Conservation (phyloP, 192 early-diverging fungal genomes). For the Rhizophlyctis rosea region DNA sequence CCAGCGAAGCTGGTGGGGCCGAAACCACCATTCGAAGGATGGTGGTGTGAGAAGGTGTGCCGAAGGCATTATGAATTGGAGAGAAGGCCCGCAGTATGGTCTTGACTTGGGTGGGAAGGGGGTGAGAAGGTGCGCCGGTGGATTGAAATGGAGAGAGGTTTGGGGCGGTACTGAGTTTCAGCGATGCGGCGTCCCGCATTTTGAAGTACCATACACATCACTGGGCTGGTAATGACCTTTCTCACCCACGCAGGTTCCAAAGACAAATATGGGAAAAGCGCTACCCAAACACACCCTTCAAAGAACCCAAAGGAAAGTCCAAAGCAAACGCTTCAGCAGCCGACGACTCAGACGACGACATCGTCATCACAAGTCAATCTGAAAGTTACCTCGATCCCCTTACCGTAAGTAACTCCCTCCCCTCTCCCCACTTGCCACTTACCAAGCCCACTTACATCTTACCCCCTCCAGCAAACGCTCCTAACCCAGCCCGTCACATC, state of each 20-base stretch:
- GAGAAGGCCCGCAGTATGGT: too few species aligned
- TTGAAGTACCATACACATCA: too few species aligned
- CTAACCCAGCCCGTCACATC: conserved; percentile 29
- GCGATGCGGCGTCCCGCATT: too few species aligned
- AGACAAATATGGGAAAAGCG: conserved; percentile 16
- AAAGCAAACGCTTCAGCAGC: conserved; percentile 5
- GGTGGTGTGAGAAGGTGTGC: too few species aligned
- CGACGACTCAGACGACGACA: conserved; percentile 21
- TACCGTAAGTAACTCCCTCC: conserved; percentile 12
- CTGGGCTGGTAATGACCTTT: too few species aligned
- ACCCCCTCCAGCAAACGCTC: conserved; percentile 2
- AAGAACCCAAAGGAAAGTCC: background rate
- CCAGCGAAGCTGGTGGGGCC: too few species aligned
- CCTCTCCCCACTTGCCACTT: background rate
- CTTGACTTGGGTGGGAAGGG: too few species aligned
- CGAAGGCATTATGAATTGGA: too few species aligned
- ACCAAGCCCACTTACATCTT: background rate
- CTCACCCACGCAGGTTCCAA: conserved; percentile 17
- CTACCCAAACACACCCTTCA: conserved; percentile 14
- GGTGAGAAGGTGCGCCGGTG: too few species aligned
- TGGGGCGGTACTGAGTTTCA: too few species aligned
- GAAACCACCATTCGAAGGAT: too few species aligned
- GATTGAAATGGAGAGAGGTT: too few species aligned
- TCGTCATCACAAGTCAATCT: conserved; percentile 20
- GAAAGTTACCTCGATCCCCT: conserved; percentile 23